Evolutionary conservation across 148 eudicot species (phyloP).

Genomic region (Fagopyrum esculentum): DNA sequence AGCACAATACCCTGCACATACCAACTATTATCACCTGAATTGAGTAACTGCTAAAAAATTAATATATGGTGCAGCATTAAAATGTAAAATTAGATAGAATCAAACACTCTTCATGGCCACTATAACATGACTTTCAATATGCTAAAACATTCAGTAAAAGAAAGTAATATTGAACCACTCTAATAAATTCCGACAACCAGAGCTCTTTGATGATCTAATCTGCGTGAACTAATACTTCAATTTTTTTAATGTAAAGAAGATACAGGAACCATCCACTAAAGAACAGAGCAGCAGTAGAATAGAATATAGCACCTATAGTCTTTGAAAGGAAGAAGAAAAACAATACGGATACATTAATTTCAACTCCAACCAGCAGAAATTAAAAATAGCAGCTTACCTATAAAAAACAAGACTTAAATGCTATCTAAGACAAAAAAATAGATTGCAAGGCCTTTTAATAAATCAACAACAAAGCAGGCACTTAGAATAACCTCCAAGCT

Average conservation of each 20-base stretch:
- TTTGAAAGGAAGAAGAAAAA: neutral
- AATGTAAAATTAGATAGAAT: neutral
- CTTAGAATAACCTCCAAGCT: constrained; percentile 59
- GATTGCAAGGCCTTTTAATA: neutral
- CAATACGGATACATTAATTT: neutral
- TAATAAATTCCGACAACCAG: neutral
- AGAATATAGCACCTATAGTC: neutral
- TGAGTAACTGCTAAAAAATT: neutral
- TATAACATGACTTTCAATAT: neutral
- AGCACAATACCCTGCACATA: constrained; percentile 70
- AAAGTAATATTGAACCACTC: neutral
- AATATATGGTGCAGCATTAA: neutral
- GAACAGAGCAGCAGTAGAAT: neutral
- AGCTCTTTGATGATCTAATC: neutral
- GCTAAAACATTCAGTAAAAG: neutral
- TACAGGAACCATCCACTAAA: neutral
- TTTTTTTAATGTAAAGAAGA: neutral
- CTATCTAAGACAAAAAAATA: neutral
- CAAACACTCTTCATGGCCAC: neutral
- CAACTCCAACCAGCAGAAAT: neutral
- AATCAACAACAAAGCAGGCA: constrained; percentile 2
- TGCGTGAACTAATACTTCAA: neutral
- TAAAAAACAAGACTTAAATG: neutral
- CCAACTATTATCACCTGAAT: neutral
- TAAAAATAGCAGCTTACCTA: neutral